Conservation (phyloP, 768 basidiomycete genomes). For the Mycena rebaudengoi region DNA sequence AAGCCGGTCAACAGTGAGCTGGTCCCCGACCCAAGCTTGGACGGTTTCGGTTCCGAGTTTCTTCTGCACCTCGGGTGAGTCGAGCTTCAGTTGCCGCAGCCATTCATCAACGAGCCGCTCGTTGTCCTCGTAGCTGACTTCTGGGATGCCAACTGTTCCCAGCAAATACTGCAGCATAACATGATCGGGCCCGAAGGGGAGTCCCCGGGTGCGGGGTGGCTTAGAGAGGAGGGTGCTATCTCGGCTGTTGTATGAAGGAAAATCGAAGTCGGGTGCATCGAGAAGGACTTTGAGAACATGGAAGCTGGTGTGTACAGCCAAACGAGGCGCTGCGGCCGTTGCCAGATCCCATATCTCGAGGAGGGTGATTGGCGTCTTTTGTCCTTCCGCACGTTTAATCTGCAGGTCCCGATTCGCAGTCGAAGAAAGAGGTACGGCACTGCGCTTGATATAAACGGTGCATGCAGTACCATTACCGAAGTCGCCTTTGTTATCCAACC, state of each 20-base stretch:
- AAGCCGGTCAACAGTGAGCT: too few species aligned
- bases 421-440: background rate
- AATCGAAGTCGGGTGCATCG: background rate
- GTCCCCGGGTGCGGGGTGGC: too few species aligned
- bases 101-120: constrained; percentile 14
- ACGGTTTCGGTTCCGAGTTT: too few species aligned
- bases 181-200: too few species aligned
- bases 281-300: background rate
- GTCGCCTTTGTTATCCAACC: background rate
- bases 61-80: background rate
- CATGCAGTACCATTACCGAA: background rate
- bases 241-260: too few species aligned
- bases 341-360: background rate
- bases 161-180: background rate
- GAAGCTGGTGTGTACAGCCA: background rate
- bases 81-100: constrained; percentile 22
- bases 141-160: background rate
- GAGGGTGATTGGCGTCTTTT: background rate
- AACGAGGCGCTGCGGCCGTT: background rate
- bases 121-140: constrained; percentile 20
- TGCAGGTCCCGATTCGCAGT: background rate
- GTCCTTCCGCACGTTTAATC: background rate
- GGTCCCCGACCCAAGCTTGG: too few species aligned
- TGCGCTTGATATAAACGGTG: background rate
- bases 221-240: too few species aligned